Base-by-base conservation (phyloP, 331 rosid genomes). In the Arachis monticola region DNA sequence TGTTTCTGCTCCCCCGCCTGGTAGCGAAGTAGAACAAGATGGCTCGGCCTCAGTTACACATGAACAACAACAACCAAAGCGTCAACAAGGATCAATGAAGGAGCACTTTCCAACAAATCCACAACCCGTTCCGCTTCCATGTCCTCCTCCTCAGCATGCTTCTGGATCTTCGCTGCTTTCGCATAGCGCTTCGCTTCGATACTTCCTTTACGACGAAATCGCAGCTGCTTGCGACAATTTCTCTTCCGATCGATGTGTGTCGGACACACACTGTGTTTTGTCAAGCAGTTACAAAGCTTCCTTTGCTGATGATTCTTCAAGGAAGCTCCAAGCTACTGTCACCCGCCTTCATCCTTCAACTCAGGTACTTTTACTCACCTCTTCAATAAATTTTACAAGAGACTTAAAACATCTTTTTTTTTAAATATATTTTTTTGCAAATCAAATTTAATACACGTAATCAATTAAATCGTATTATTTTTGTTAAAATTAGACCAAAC, bases 91-190 rank as follows among this genome's bases (percentile, higher is more conserved):
- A 44, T 75, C 57, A 7, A 45, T 66, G 52, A 88, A 82, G 70
- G 92, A 86, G 69, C 87, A 69, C 7, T 64, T 8, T 0, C 8
- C 79, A 4, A 65, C 89, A 7, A 83, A 74, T 73, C 88, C 93
- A 11, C 93, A 79, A 51, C 96, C 90, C 58, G 91, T 92, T 78
- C 99, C 99, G 40, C 98, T 95, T 57, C 99, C 99, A 44, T 76
- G 86, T 17, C 83, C 83, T 67, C 88, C 72, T 72, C 88, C 89
- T 68, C 75, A 83, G 8, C 57, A 75, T 80, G 77, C 88, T 51
- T 81, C 89, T 59, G 91, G 88, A 69, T 88, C 98, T n/a, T 79
- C 90, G 86, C 97, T 97, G 2, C 75, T 88, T 22, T 95, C 98
- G 45, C 90, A 86, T n/a, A 60, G 74, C 3, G 93, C 78, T 13